Evolutionary conservation across 2,329 filamentous ascomycete genomes (phyloP), one percentile per base, ranked within the genome.

Genomic region (Biscogniauxia sp.): DNA sequence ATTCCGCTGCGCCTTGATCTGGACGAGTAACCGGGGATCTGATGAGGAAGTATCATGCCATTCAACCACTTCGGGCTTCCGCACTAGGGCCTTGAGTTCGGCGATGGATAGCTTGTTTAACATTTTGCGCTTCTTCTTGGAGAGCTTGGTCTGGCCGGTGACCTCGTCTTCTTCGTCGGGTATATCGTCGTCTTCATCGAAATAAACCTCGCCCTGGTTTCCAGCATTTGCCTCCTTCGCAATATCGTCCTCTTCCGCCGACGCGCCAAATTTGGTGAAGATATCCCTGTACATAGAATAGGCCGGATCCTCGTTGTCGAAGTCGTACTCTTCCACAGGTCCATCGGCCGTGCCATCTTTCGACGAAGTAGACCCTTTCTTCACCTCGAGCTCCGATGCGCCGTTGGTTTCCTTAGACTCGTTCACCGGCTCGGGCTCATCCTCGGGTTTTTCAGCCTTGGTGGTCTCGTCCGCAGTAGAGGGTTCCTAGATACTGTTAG

Each of bases 31-130:
- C 59, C 89, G 86, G 15, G 95, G 95, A 73, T 99, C 93, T 25
- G 91, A 87, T 0, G 95, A 93, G 17, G 92, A 96, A 13, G 92
- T 91, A 73, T 99, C 95, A 58, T 96, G 95, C 95, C 95, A 98
- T 72, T 99, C 95, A 5, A 99, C 94, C 9, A 97, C 87, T 75
- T 99, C 95, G 2, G 95, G 95, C 68, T 93, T 94, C 69, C 84
- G 85, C 62, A 97, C 95, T 58, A 97, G 79, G 5, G 94, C 92
- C 78, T 99, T 99, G 65, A 99, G 84, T 77, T 98, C 93, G 54
- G 95, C 95, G 61, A 99, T 92, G 6, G 94, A 96, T 32, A 98
- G 82, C 76, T 96, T 97, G 78, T 90, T 96, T 73, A 93, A 83
- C 77, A 90, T 87, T 79, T 98, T 99, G 68, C 90, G 86, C 77